Conservation (phyloP, 441 rosid genomes). For the Aquilaria agallochum region DNA sequence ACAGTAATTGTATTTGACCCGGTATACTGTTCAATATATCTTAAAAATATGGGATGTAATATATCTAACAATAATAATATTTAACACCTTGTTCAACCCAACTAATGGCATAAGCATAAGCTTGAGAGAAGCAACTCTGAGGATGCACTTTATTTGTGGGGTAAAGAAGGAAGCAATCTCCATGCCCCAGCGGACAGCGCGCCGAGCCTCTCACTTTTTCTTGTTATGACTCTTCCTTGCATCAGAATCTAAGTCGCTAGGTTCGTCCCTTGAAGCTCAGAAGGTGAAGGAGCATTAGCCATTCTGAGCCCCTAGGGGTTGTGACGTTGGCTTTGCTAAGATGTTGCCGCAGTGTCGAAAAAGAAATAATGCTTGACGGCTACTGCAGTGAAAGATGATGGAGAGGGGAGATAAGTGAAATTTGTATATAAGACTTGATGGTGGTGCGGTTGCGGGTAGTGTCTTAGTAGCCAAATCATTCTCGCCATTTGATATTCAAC, state of each 20-base stretch:
- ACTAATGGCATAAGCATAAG: neutral
- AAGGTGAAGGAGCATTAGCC: constrained; percentile 23
- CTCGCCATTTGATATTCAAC: constrained; percentile 33
- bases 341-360: constrained; percentile 23
- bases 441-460: constrained; percentile 33
- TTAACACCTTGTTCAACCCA: neutral
- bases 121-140: constrained; percentile 62
- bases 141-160: constrained; percentile 59
- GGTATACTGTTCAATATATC: too few species aligned
- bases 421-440: constrained; percentile 15
- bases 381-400: constrained; percentile 15
- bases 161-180: constrained; percentile 66
- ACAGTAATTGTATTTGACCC: too few species aligned
- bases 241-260: constrained; percentile 47
- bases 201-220: constrained; percentile 84
- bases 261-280: constrained; percentile 23
- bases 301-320: constrained; percentile 29
- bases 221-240: constrained; percentile 61
- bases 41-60: too few species aligned
- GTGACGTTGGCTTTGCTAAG: constrained; percentile 22
- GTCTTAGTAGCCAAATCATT: constrained; percentile 57
- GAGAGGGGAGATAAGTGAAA: constrained; percentile 18
- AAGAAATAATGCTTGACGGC: constrained; percentile 14
- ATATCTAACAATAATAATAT: too few species aligned
- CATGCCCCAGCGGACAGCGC: constrained; percentile 77